These are phyloP conservation scores for Suillus weaverae DNA, from an alignment of 768 basidiomycete species.

Conservation along the genomic window DNA sequence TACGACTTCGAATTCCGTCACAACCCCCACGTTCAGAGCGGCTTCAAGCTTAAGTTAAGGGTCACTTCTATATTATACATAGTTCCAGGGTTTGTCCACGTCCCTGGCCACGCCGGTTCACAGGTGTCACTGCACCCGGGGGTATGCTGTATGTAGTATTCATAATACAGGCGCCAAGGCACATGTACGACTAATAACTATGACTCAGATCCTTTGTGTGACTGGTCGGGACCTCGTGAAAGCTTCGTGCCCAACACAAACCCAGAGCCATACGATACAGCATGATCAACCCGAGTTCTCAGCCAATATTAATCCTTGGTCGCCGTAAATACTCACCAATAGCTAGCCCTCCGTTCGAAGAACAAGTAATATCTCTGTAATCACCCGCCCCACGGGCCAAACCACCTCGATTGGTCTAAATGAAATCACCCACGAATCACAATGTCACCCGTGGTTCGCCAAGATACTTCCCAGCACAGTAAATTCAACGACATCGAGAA, in stretches of 20 bases:
- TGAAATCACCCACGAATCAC: background rate
- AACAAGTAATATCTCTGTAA: background rate
- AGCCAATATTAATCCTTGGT: too few relatives aligned
- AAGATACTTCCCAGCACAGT: background rate
- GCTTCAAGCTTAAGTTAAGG: background rate
- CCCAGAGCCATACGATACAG: too few relatives aligned
- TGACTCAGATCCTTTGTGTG: background rate
- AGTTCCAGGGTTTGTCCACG: background rate
- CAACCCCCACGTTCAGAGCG: background rate
- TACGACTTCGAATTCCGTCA: background rate
- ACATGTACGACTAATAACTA: background rate
- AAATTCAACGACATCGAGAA: background rate
- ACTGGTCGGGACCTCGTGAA: too few relatives aligned
- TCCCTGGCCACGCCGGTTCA: background rate
- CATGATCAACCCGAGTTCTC: too few relatives aligned
- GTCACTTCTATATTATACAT: background rate
- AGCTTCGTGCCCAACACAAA: too few relatives aligned
- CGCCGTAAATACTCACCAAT: background rate
- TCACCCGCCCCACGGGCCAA: background rate
- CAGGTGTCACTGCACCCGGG: too few relatives aligned
- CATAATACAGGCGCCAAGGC: background rate
- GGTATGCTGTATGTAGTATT: too few relatives aligned
- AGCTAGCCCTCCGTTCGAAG: background rate
- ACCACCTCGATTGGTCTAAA: background rate
- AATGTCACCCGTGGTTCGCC: background rate